phyloP scores from a whole-genome alignment of 192 early-diverging fungal species.

The Backusella circina region DNA sequence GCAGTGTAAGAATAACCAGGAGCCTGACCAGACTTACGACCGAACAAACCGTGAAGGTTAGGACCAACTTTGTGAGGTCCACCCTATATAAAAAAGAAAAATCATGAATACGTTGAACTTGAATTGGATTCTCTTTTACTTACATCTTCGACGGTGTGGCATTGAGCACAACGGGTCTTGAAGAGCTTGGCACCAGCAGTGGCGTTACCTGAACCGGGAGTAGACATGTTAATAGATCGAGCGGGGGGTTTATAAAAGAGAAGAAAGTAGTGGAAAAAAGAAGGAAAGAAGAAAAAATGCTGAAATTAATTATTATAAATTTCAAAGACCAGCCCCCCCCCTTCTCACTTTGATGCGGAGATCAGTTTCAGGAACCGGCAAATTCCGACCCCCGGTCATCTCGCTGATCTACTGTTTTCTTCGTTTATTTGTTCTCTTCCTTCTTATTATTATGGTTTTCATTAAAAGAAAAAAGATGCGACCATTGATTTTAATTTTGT shows the following conservation, averaged over 20 bases:
- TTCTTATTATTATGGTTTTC: too few species aligned
- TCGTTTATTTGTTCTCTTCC: too few species aligned
- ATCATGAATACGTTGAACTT: too few species aligned
- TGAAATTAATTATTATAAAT: background rate
- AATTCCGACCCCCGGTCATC: background rate
- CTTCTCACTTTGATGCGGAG: background rate
- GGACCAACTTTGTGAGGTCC: constrained; percentile 94
- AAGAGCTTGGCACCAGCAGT: constrained; percentile 56
- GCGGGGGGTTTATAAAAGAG: background rate
- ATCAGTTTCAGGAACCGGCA: background rate
- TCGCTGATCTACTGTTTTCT: too few species aligned
- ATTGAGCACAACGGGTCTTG: constrained; percentile 99
- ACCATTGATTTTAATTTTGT: too few species aligned
- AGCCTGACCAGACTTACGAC: constrained; percentile 82
- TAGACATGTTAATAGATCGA: background rate
- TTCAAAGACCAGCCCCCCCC: constrained; percentile 1
- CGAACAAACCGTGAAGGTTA: constrained; percentile 91
- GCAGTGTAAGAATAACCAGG: constrained; percentile 90
- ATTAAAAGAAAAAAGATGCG: too few species aligned
- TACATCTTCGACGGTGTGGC: constrained; percentile 86
- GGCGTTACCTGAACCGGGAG: constrained; percentile 28
- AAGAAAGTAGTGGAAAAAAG: background rate
- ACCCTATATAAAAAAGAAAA: constrained; percentile 44
- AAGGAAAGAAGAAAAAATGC: background rate
- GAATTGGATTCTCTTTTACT: background rate